Evolutionary conservation across 1,284 basidiomycete genomes (phyloP).

Genomic region (Schizophyllum amplum): DNA sequence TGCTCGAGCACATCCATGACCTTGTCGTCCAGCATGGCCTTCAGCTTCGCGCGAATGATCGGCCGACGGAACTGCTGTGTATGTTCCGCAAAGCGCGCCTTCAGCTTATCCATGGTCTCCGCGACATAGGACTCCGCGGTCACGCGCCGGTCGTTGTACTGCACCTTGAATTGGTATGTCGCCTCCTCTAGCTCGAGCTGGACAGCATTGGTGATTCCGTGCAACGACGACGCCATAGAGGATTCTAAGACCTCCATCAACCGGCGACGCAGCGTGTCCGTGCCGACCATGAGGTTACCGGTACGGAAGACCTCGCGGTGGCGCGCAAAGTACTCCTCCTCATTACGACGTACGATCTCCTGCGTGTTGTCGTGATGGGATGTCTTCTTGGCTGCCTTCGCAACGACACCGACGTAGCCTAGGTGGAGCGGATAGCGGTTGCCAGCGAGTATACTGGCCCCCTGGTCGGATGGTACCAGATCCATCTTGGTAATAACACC

Average conservation of each 20-base stretch:
- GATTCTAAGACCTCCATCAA: constrained; percentile 97
- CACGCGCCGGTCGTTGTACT: constrained; percentile 96
- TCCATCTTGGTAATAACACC: constrained; percentile 99
- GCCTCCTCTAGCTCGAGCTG: constrained; percentile 96
- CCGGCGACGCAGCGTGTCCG: constrained; percentile 79
- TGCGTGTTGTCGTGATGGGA: constrained; percentile 33
- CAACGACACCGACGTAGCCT: constrained; percentile 97
- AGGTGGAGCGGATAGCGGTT: constrained; percentile 97
- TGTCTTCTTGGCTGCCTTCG: constrained; percentile 57
- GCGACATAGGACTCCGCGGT: constrained; percentile 96
- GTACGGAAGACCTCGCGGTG: constrained; percentile 69
- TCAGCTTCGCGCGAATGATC: constrained; percentile 81
- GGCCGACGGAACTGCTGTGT: constrained; percentile 85
- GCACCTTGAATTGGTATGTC: constrained; percentile 98
- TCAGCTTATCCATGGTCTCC: constrained; percentile 91
- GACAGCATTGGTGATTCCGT: constrained; percentile 94
- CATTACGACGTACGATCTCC: constrained; percentile 57
- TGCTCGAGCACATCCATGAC: constrained; percentile 97
- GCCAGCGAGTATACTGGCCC: constrained; percentile 76
- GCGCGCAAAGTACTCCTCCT: constrained; percentile 75
- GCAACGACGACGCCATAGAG: constrained; percentile 92
- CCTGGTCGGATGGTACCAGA: constrained; percentile 80
- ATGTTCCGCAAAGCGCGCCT: constrained; percentile 85
- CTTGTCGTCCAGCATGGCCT: constrained; percentile 89
- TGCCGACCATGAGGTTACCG: constrained; percentile 81